These are phyloP conservation scores for Metarhizium brunneum DNA, from an alignment of 2,329 filamentous ascomycete genomes.

Conservation along the genomic window DNA sequence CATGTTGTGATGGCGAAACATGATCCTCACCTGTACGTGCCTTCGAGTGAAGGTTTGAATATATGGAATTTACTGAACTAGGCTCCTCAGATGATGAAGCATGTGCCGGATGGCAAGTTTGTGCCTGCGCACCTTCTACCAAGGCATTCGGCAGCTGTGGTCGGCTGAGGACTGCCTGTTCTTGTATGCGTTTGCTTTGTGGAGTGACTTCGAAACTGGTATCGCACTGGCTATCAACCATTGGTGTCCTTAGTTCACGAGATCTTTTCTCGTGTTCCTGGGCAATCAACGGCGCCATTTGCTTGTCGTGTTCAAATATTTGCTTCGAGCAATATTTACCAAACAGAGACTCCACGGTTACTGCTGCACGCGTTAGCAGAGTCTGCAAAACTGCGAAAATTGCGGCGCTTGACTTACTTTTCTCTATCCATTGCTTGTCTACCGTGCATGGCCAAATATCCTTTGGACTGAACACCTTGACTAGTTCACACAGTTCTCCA, in stretches of 20 bases:
- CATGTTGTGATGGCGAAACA: neutral
- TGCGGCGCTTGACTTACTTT: slow-evolving; percentile 23
- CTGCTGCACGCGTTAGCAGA: slow-evolving; percentile 17
- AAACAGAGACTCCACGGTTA: slow-evolving; percentile 63
- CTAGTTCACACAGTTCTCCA: slow-evolving; percentile 62
- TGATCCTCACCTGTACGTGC: neutral
- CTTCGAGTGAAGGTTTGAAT: neutral
- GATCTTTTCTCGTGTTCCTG: neutral
- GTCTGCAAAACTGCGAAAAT: neutral
- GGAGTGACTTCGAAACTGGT: neutral
- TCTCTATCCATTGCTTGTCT: slow-evolving; percentile 52
- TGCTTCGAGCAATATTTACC: slow-evolving; percentile 54
- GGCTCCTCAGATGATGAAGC: neutral
- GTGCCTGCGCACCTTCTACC: neutral
- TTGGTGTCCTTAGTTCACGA: neutral
- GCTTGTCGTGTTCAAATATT: slow-evolving; percentile 54
- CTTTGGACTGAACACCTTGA: slow-evolving; percentile 57
- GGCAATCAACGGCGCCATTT: slow-evolving; percentile 35
- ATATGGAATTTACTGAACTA: neutral
- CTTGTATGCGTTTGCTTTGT: neutral
- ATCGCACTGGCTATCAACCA: neutral
- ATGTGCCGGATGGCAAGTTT: neutral
- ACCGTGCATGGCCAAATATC: slow-evolving; percentile 82
- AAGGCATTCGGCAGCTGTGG: neutral
- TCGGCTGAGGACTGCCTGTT: neutral